Conservation (phyloP, 768 basidiomycete genomes). For the Phlegmacium glaucopus region DNA sequence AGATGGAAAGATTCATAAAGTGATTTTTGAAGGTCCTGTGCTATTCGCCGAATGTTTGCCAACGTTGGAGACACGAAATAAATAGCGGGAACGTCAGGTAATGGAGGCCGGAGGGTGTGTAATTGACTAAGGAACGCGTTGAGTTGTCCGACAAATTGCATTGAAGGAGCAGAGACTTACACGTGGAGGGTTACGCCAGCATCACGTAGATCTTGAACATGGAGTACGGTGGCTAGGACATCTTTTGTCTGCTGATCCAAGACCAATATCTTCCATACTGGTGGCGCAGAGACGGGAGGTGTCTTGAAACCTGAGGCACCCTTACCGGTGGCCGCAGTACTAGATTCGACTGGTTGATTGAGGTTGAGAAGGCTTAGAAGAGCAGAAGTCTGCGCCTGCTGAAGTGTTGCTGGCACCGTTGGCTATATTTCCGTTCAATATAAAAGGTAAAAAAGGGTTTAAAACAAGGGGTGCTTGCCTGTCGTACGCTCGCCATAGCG, state of each 20-base stretch:
- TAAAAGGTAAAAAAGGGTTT: conserved; percentile 1
- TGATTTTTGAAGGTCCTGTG: conserved; percentile 85
- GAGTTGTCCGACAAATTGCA: neutral
- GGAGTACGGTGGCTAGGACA: conserved; percentile 89
- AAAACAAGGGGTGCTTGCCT: conserved; percentile 21
- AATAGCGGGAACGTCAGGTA: conserved; percentile 94
- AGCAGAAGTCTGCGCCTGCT: conserved; percentile 85
- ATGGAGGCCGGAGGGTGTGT: conserved; percentile 81
- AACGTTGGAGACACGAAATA: conserved; percentile 95
- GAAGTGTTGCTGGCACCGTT: conserved; percentile 57
- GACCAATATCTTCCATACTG: conserved; percentile 95
- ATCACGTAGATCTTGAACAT: conserved; percentile 95
- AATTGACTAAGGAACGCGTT: conserved; percentile 61
- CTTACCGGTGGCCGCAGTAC: conserved; percentile 33
- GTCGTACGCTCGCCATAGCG: conserved; percentile 20
- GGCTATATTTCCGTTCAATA: conserved; percentile 19
- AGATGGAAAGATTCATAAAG: conserved; percentile 93
- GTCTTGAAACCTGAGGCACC: conserved; percentile 44
- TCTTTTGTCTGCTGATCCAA: conserved; percentile 96
- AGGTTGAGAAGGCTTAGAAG: conserved; percentile 85
- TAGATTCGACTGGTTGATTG: conserved; percentile 54
- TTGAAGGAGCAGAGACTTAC: conserved; percentile 48
- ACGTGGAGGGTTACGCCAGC: conserved; percentile 97
- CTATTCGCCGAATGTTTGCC: conserved; percentile 83
- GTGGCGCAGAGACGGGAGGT: conserved; percentile 56